A percentile compares a stretch with the other conserved stretches of the same genome.
phyloP scores from a whole-genome alignment of 495 filamentous ascomycete genomes.

The Trypethelium eluteriae region DNA sequence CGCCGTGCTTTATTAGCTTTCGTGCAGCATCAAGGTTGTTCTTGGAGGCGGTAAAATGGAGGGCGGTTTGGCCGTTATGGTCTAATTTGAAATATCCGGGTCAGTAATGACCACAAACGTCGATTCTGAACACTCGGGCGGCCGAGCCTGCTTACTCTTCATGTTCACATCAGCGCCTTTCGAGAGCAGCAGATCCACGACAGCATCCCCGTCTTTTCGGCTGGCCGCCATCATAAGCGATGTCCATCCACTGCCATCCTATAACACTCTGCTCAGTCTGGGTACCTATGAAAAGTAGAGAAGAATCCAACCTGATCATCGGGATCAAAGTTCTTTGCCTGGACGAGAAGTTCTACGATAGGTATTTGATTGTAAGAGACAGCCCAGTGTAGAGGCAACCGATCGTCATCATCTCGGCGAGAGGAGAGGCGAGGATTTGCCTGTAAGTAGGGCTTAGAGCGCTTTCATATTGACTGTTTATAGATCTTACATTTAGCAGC shows the following conservation, averaged over 20 bases:
- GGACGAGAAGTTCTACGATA: constrained; percentile 63
- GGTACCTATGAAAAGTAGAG: constrained; percentile 7
- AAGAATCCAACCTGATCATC: constrained; percentile 63
- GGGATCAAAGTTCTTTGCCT: constrained; percentile 69
- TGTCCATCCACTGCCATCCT: constrained; percentile 91
- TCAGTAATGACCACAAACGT: background rate
- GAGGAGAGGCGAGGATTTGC: constrained; percentile 71
- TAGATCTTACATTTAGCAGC: constrained; percentile 54
- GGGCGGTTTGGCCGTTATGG: constrained; percentile 57
- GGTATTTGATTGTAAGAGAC: constrained; percentile 71
- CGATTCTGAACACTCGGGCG: too few relatives aligned
- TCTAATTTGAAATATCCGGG: constrained; percentile 19
- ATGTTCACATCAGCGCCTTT: constrained; percentile 75
- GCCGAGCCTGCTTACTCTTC: constrained; percentile 49
- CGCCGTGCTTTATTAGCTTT: constrained; percentile 64
- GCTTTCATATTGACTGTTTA: constrained; percentile 17
- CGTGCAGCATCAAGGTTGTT: constrained; percentile 72
- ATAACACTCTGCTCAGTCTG: constrained; percentile 5
- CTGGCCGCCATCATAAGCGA: constrained; percentile 88
- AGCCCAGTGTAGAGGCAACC: constrained; percentile 93
- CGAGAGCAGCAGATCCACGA: constrained; percentile 67
- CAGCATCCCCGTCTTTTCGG: constrained; percentile 57
- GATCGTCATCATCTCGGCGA: constrained; percentile 76
- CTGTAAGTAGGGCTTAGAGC: constrained; percentile 36
- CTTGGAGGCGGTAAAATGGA: constrained; percentile 91